A percentile compares a stretch with the other conserved stretches of the same genome.
These are phyloP conservation scores for Bryoerythrophyllum caledonicum DNA, from an alignment of 225 moss, liverwort and hornwort species.

Conservation along the genomic window DNA sequence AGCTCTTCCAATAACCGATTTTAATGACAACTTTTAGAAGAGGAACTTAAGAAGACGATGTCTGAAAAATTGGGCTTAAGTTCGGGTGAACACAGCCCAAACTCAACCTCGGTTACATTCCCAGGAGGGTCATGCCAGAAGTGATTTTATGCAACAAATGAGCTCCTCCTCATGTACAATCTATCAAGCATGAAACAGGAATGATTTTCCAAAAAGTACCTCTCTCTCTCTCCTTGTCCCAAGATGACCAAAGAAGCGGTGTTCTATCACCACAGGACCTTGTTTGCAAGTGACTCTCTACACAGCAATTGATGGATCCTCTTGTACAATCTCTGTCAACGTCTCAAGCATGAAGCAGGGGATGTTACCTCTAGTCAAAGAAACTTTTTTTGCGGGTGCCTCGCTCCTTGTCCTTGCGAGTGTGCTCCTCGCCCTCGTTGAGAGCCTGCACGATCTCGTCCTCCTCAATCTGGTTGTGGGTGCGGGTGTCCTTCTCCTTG, in stretches of 20 bases:
- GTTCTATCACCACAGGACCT: background rate
- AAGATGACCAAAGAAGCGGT: too few species aligned
- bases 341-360: background rate
- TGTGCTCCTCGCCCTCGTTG: conserved; percentile 19
- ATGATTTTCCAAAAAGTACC: background rate
- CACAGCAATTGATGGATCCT: background rate
- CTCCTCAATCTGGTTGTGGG: conserved; percentile 23
- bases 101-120: background rate
- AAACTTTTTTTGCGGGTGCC: conserved; percentile 1
- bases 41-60: too few species aligned
- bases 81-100: too few species aligned
- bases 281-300: background rate
- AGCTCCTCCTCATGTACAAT: background rate
- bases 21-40: too few species aligned
- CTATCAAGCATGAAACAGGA: background rate
- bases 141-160: background rate
- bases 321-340: background rate
- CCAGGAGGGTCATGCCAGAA: background rate
- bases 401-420: conserved; percentile 9
- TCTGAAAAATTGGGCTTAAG: too few species aligned
- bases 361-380: background rate
- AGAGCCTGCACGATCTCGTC: conserved; percentile 24
- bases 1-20: too few species aligned
- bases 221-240: too few species aligned
- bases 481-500: conserved; percentile 22